Evolutionary conservation across 441 rosid genomes (phyloP).

Genomic region (Jatropha multifida): DNA sequence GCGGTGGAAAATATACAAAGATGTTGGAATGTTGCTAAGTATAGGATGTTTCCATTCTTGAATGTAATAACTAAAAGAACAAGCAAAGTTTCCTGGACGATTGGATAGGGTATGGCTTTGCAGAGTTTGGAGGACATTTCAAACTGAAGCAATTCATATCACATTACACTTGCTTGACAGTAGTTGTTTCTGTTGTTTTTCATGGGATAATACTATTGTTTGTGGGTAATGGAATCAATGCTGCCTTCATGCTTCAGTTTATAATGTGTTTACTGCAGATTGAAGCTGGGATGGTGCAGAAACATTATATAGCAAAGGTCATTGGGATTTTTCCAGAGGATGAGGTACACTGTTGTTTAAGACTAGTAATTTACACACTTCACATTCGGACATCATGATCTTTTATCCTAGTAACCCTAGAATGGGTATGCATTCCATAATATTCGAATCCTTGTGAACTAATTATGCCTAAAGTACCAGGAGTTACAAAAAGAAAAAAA

Average conservation of each 20-base stretch:
- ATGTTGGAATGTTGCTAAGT: neutral
- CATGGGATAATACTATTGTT: neutral
- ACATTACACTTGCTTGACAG: constrained; percentile 6
- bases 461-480: neutral
- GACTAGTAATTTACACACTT: neutral
- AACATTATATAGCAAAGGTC: constrained; percentile 80
- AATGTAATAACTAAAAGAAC: neutral
- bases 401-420: neutral
- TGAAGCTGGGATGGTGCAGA: constrained; percentile 75
- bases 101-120: neutral
- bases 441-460: neutral
- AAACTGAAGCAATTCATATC: neutral
- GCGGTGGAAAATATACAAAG: neutral
- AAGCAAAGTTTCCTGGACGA: neutral
- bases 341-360: constrained; percentile 51
- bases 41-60: neutral
- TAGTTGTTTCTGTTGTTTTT: neutral
- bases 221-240: neutral
- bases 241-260: too few relatives aligned
- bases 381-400: constrained; percentile 14
- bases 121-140: neutral
- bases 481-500: neutral
- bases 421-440: neutral
- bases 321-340: constrained; percentile 75
- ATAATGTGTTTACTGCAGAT: constrained; percentile 49